Evolutionary conservation across 441 rosid genomes (phyloP), one percentile per base, ranked within the genome.

Genomic region (Croton setiger): DNA sequence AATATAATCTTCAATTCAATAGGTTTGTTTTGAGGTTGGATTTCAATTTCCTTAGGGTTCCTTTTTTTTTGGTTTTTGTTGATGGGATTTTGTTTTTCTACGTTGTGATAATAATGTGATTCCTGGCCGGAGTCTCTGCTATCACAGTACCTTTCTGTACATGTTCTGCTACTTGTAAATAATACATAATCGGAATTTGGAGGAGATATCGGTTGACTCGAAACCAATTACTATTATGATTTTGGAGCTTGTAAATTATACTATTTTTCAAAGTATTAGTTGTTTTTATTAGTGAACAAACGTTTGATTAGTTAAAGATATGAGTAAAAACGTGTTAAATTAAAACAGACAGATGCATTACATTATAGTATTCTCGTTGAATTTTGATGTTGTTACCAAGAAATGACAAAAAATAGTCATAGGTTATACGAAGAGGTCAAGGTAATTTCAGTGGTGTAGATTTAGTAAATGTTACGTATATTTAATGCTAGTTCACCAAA

Each of bases 141-240:
- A 15, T 15, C 20, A 17, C 31, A 13, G 36, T 13, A 41, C 49
- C 3, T 3, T 12, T 35, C 3, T 74, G 57, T 67, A 52, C 43
- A 71, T 63, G 36, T 39, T 64, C 56, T 23, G 4, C 37, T 61
- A 11, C 17, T 10, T 79, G 82, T 75, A 79, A 63, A 79, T 73
- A 70, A 45, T 48, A 74, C 44, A 48, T 54, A 52, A 57, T 14
- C 62, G 33, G 27, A 67, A 9, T 9, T 63, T 61, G 67, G 71
- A 49, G 59, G 54, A 48, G 72, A n/a, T 45, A 2, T 8, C 57
- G 17, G 55, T 59, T 64, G 62, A 68, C 70, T 54, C 2, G 47
- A 58, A n/a, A 55, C 45, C 15, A 56, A 31, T 62, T 55, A 41
- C 15, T 39, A 5, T 17, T 62, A 4, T 56, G 59, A 52, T 63